Percentiles rank a stretch among this genome's conserved stretches.
These are phyloP conservation scores for Colletotrichum scovillei DNA, from an alignment of 2,329 filamentous ascomycete genomes.

Conservation along the genomic window DNA sequence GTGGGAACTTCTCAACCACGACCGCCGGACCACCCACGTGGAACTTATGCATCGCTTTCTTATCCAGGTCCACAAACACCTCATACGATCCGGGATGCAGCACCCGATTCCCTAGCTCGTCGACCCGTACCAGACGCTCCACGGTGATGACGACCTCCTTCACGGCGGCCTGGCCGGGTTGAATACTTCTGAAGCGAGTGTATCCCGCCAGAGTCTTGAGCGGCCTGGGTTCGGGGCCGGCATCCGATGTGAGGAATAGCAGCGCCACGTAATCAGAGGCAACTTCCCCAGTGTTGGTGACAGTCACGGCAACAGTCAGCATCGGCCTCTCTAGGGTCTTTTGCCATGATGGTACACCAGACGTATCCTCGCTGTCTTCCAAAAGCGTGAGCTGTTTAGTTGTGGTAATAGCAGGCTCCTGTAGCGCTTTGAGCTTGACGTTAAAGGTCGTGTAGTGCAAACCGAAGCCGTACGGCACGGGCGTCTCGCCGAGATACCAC, in stretches of 20 bases:
- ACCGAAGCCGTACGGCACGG: slow-evolving; percentile 65
- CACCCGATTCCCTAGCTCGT: slow-evolving; percentile 60
- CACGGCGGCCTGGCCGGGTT: slow-evolving; percentile 43
- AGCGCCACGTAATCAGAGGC: slow-evolving; percentile 65
- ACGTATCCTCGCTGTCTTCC: not conserved
- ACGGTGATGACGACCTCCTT: slow-evolving; percentile 56
- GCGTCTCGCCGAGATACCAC: slow-evolving; percentile 63
- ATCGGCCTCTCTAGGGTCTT: not conserved
- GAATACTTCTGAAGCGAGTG: slow-evolving; percentile 53
- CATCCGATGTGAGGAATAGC: slow-evolving; percentile 58
- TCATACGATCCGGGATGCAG: slow-evolving; percentile 65
- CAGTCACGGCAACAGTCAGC: slow-evolving; percentile 50
- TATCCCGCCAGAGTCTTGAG: slow-evolving; percentile 65
- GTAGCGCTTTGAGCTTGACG: slow-evolving; percentile 27
- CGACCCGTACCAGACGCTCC: slow-evolving; percentile 60
- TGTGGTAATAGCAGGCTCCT: not conserved
- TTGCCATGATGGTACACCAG: slow-evolving; percentile 1
- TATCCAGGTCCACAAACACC: slow-evolving; percentile 54
- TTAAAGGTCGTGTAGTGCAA: slow-evolving; percentile 69
- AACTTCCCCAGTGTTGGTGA: slow-evolving; percentile 59
- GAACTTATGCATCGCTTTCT: not conserved
- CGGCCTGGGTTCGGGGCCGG: slow-evolving; percentile 61
- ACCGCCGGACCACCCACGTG: not conserved
- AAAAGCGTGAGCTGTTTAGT: not conserved
- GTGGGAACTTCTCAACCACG: slow-evolving; percentile 24